These are phyloP conservation scores for Dianthus caryophyllus DNA, from an alignment of 148 eudicot species.

Conservation along the genomic window DNA sequence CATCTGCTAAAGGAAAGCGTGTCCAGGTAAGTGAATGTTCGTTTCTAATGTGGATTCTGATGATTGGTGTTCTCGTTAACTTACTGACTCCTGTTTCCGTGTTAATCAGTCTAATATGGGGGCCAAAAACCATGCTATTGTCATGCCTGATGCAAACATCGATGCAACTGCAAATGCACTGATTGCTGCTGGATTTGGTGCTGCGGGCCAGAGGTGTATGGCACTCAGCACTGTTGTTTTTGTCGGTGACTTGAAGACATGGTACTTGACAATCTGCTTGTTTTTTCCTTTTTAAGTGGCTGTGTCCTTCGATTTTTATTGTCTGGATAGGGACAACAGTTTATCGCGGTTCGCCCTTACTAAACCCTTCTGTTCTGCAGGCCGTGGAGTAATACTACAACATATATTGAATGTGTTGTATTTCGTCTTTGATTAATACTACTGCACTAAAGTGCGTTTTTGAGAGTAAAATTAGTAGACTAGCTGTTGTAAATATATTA, in stretches of 20 bases:
- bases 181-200: slow-evolving; percentile 89
- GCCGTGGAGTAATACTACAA: background rate
- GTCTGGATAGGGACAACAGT: background rate
- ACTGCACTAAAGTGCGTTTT: background rate
- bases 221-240: slow-evolving; percentile 81
- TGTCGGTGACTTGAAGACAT: slow-evolving; percentile 66
- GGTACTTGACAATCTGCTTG: slow-evolving; percentile 37
- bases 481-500: too few species aligned
- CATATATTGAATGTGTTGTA: too few species aligned
- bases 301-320: background rate
- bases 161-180: slow-evolving; percentile 73
- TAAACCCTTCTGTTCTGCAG: background rate
- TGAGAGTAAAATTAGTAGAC: too few species aligned
- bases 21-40: slow-evolving; percentile 60
- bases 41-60: background rate
- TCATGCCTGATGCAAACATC: slow-evolving; percentile 79
- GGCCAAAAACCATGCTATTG: slow-evolving; percentile 84
- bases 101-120: slow-evolving; percentile 72
- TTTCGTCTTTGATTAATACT: background rate
- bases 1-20: slow-evolving; percentile 94
- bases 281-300: background rate
- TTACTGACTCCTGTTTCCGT: slow-evolving; percentile 10
- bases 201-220: slow-evolving; percentile 92
- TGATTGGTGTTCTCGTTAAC: background rate
- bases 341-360: background rate